A percentile compares a stretch with the other conserved stretches of the same genome.
phyloP scores from a whole-genome alignment of 139 green algal species.

The Spirogloea muscicola region DNA sequence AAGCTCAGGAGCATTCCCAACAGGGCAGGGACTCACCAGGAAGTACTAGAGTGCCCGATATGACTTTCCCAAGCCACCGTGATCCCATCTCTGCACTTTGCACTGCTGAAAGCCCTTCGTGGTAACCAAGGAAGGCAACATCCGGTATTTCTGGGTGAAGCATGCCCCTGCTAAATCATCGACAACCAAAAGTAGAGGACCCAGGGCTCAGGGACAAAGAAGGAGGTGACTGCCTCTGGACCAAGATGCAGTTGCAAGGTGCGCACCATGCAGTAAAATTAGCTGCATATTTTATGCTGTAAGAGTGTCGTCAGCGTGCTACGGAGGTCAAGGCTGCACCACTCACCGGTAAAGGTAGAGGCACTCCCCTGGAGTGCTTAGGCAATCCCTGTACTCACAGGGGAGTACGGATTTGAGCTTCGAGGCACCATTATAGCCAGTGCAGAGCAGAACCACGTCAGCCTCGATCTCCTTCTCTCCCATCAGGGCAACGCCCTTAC shows the following conservation, averaged over 20 bases:
- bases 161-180: conserved; percentile 11
- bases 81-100: conserved; percentile 7
- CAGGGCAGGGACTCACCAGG: too few relatives aligned
- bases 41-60: neutral
- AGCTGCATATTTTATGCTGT: too few relatives aligned
- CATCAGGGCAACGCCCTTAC: neutral
- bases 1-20: too few relatives aligned
- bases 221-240: too few relatives aligned
- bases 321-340: neutral
- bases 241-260: too few relatives aligned
- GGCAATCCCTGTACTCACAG: neutral
- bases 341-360: conserved; percentile 20
- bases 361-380: neutral
- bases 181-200: too few relatives aligned
- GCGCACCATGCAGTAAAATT: too few relatives aligned
- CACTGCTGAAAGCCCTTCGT: neutral
- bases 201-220: too few relatives aligned
- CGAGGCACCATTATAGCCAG: neutral
- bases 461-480: neutral
- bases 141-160: conserved; percentile 1
- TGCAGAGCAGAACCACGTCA: conserved; percentile 21
- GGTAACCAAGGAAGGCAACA: conserved; percentile 15
- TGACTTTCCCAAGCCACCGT: neutral
- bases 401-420: conserved; percentile 4
- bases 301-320: neutral